Conservation (phyloP, 176 grass and related monocot species). For the Triticum urartu region DNA sequence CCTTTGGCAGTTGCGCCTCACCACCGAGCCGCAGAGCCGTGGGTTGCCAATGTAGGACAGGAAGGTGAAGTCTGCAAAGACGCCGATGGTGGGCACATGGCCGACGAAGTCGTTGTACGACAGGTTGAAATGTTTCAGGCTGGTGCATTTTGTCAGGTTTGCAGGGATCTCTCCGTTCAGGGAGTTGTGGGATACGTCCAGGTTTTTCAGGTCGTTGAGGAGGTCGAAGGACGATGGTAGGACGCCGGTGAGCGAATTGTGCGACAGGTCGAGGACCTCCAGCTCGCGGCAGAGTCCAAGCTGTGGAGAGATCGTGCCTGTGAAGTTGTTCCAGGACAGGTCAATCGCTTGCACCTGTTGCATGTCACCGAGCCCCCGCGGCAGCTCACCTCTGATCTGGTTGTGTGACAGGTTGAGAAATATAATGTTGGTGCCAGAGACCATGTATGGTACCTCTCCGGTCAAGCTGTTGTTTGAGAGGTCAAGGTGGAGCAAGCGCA, state of each 20-base stretch:
- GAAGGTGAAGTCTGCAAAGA: slow-evolving; percentile 47
- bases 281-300: slow-evolving; percentile 42
- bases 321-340: slow-evolving; percentile 77
- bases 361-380: slow-evolving; percentile 48
- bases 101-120: slow-evolving; percentile 80
- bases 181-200: slow-evolving; percentile 70
- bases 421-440: slow-evolving; percentile 42
- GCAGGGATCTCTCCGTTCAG: slow-evolving; percentile 61
- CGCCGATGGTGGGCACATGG: slow-evolving; percentile 42
- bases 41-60: slow-evolving; percentile 69
- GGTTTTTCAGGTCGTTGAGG: slow-evolving; percentile 43
- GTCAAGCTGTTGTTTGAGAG: slow-evolving; percentile 63
- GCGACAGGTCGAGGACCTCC: slow-evolving; percentile 53
- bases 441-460: slow-evolving; percentile 39
- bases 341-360: slow-evolving; percentile 49
- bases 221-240: slow-evolving; percentile 34
- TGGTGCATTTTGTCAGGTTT: slow-evolving; percentile 48
- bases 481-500: slow-evolving; percentile 41
- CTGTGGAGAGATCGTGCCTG: slow-evolving; percentile 27
- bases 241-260: slow-evolving; percentile 58
- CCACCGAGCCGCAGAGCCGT: slow-evolving; percentile 45
- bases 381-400: slow-evolving; percentile 51
- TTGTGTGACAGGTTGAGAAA: slow-evolving; percentile 79
- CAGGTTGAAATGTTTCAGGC: slow-evolving; percentile 59
- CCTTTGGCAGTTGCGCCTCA: slow-evolving; percentile 22